Evolutionary conservation across 2,329 filamentous ascomycete genomes (phyloP).

Genomic region (Teratosphaeria destructans): DNA sequence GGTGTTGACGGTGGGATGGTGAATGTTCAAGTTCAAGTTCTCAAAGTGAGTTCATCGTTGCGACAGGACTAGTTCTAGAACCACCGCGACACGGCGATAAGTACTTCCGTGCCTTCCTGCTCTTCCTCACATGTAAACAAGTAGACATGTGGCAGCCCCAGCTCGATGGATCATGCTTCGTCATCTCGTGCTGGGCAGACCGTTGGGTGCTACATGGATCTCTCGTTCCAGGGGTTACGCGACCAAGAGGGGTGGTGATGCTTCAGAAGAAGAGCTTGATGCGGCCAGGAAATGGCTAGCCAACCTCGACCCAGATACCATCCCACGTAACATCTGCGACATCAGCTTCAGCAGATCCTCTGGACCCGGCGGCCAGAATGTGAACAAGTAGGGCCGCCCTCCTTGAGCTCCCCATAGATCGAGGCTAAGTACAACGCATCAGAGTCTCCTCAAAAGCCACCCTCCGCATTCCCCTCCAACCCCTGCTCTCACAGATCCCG

Average conservation of each 20-base stretch:
- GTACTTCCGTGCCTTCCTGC: not conserved
- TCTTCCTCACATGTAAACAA: not conserved
- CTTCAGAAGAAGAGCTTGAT: slow-evolving; percentile 16
- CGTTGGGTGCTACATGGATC: not conserved
- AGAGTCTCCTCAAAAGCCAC: slow-evolving; percentile 60
- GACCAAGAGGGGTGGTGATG: slow-evolving; percentile 6
- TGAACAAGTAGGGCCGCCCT: slow-evolving; percentile 50
- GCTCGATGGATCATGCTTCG: not conserved
- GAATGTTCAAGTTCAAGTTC: not conserved
- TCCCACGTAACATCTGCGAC: slow-evolving; percentile 47
- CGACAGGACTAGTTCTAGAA: not conserved
- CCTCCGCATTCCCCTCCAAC: slow-evolving; percentile 44
- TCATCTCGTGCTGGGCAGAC: not conserved
- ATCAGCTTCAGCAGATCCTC: slow-evolving; percentile 54
- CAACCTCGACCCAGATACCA: slow-evolving; percentile 41
- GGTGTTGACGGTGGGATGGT: not conserved
- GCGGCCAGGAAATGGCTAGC: slow-evolving; percentile 48
- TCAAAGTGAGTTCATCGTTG: not conserved
- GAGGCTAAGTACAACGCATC: slow-evolving; percentile 4
- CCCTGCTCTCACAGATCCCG: slow-evolving; percentile 46
- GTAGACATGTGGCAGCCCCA: not conserved
- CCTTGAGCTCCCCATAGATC: not conserved
- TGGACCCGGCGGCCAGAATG: slow-evolving; percentile 57
- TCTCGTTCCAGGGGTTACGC: slow-evolving; percentile 4
- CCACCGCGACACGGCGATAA: not conserved